Base-by-base conservation (phyloP, 345 rosid species). In the Lepidium sativum region DNA sequence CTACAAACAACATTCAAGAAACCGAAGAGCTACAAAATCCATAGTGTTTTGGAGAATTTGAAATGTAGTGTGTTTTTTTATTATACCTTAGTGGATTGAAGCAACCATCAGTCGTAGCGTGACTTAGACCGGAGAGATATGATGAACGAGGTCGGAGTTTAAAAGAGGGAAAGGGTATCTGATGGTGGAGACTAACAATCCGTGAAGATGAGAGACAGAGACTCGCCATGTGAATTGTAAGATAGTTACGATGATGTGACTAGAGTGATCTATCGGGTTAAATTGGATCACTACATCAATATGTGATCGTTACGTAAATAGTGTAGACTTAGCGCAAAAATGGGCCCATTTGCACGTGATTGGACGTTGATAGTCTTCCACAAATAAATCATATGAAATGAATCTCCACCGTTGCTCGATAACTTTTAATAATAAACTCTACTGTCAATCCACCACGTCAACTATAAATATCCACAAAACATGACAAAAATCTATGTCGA, bases 31-130 rank as follows among this genome's bases (percentile, higher is more conserved):
- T 23, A 60, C 32, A 17, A 17, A 41, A 55, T 9, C 21, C 32
- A 42, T 1, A 44, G 7, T 1, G 4, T 20, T 5, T 3, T 27
- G 34, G 42, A 60, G 23, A 54, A 20, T 41, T 51, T 12, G 18
- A 9, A 60, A 31, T n/a, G n/a, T 44, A 41, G 45, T 32, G 4
- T 16, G 4, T 27, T 20, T 16, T 20, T 16, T 31, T 15, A 25
- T 8, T 15, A 29, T 12, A 82, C 91, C 88, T 68, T 48, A 84
- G 87, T 64, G 97, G 87, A 74, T 80, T 90, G 77, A 67, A 79
- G 72, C 39, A 52, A 70, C 57, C 67, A 3, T 80, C 77, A 75
- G 18, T 59, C 25, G 81, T 57, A 27, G 39, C 9, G 45, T 37
- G 74, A 49, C 69, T 9, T 31, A 60, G 15, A 38, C 37, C 35